Evolutionary conservation across 208 protist genomes (phyloP).

Genomic region (Kentomonas sorsogonicus): DNA sequence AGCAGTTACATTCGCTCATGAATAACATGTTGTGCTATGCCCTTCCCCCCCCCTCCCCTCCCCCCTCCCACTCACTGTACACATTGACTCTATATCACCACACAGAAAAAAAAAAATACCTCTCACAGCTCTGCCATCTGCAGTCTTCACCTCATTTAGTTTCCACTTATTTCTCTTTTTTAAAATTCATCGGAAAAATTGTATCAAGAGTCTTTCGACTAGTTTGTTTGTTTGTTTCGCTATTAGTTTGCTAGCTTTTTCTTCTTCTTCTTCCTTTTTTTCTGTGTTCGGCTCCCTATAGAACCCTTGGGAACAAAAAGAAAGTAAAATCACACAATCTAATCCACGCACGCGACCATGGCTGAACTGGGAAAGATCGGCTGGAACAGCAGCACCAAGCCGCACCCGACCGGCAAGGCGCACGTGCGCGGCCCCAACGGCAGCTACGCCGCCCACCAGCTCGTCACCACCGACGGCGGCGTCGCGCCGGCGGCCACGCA

Average conservation of each 20-base stretch:
- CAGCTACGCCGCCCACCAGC: constrained; percentile 12
- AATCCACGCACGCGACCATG: not conserved
- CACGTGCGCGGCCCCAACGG: constrained; percentile 10
- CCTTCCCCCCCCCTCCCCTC: too few species aligned
- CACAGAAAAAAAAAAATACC: too few species aligned
- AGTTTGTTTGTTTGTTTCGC: constrained; percentile 9
- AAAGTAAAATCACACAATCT: constrained; percentile 1
- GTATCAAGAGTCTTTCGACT: too few species aligned
- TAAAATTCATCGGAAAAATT: too few species aligned
- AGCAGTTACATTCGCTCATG: constrained; percentile 1
- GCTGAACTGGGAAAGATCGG: not conserved
- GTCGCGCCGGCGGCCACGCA: constrained; percentile 20
- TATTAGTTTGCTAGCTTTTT: not conserved
- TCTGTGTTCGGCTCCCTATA: constrained; percentile 7
- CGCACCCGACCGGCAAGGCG: constrained; percentile 12
- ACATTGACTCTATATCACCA: too few species aligned
- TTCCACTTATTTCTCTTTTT: constrained; percentile 4
- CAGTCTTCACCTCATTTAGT: not conserved
- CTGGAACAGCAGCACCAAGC: constrained; percentile 13
- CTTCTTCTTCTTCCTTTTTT: constrained; percentile 7
- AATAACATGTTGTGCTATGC: not conserved
- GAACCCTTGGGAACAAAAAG: too few species aligned
- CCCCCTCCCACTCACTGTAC: too few species aligned
- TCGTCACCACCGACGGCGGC: constrained; percentile 18
- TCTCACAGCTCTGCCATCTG: too few species aligned